Conservation (phyloP, 371 early-diverging fungal species). For the Chytridium lagenaria region DNA sequence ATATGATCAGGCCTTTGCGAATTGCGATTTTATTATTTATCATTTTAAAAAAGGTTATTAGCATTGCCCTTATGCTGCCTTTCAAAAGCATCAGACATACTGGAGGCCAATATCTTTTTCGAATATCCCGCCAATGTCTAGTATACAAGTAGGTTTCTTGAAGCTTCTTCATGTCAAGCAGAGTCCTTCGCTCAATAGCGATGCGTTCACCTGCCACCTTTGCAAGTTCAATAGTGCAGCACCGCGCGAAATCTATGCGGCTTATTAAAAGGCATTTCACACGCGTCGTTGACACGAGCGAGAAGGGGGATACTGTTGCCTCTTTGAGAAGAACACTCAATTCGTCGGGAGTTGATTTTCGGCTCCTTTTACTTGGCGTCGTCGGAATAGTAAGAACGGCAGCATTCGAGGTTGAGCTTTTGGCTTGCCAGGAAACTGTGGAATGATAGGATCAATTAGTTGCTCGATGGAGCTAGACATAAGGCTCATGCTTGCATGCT, state of each 20-base stretch:
- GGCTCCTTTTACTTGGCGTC: neutral
- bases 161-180: conserved; percentile 1
- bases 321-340: neutral
- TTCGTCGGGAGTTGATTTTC: conserved; percentile 9
- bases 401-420: neutral
- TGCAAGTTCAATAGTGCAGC: conserved; percentile 8
- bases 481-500: conserved; percentile 5
- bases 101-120: neutral
- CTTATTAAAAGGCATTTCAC: conserved; percentile 31
- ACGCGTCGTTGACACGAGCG: conserved; percentile 31
- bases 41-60: neutral
- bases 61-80: neutral
- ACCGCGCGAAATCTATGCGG: conserved; percentile 31
- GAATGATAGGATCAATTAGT: neutral
- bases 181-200: neutral
- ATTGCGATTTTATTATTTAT: neutral
- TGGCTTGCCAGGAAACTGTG: too few species aligned
- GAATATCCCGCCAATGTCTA: conserved; percentile 1
- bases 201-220: conserved; percentile 10
- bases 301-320: conserved; percentile 15
- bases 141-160: conserved; percentile 8
- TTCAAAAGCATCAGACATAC: neutral
- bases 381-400: too few species aligned
- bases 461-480: neutral
- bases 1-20: neutral